These are phyloP conservation scores for Pythium aristosporum DNA, from an alignment of 352 stramenopile species.

Conservation along the genomic window DNA sequence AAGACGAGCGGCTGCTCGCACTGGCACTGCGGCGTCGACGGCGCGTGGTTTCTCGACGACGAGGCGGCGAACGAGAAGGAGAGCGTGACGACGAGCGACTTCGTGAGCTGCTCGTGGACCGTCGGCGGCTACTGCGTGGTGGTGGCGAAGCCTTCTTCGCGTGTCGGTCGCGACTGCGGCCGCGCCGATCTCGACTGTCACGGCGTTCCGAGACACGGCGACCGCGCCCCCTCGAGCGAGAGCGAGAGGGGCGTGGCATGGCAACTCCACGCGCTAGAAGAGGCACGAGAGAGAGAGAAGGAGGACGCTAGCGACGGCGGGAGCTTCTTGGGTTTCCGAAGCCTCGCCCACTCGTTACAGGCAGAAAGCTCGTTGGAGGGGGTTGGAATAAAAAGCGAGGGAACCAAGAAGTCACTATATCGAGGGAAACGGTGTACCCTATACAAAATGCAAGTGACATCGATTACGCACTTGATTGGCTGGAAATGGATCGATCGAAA, in stretches of 20 bases:
- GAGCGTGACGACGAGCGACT: constrained; percentile 27
- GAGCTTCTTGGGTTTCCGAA: constrained; percentile 7
- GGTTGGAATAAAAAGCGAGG: neutral
- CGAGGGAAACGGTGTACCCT: constrained; percentile 1
- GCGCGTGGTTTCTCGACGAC: neutral
- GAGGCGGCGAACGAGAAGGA: constrained; percentile 24
- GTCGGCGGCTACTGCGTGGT: constrained; percentile 8
- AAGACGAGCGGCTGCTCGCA: constrained; percentile 7
- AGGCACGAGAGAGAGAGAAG: neutral
- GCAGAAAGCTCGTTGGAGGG: neutral
- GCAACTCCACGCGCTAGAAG: neutral
- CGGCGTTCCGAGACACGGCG: constrained; percentile 5
- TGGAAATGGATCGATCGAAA: neutral
- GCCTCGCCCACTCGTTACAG: constrained; percentile 15
- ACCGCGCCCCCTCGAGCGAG: constrained; percentile 21
- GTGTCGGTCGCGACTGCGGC: constrained; percentile 4
- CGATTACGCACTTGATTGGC: constrained; percentile 4
- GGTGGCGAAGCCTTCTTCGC: neutral
- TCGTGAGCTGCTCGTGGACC: constrained; percentile 15
- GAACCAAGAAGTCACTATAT: constrained; percentile 6
- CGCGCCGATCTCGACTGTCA: neutral
- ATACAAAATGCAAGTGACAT: constrained; percentile 15
- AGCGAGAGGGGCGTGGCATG: constrained; percentile 20
- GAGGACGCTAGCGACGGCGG: neutral
- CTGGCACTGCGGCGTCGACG: constrained; percentile 9